A percentile compares a stretch with the other conserved stretches of the same genome.
Conservation (phyloP, 176 grass and related monocot genomes). For the Rhynchospora tenuis region DNA sequence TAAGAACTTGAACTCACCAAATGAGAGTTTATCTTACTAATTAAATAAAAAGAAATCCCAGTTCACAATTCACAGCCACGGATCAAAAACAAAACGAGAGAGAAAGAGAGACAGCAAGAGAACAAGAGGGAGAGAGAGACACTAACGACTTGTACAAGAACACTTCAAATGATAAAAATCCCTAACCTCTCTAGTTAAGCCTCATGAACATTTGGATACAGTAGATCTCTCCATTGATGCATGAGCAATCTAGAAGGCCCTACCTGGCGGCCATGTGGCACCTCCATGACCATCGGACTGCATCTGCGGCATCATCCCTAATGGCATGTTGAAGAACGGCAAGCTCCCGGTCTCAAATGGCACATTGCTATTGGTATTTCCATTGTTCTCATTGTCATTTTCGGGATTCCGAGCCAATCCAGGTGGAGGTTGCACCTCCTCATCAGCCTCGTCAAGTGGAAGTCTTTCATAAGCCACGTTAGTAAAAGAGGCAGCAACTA, state of each 20-base stretch:
- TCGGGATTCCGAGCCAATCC: slow-evolving; percentile 26
- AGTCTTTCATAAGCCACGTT: slow-evolving; percentile 98
- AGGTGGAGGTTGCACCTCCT: slow-evolving; percentile 35
- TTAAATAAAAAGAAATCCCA: slow-evolving; percentile 29
- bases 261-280: slow-evolving; percentile 14
- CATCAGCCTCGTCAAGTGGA: slow-evolving; percentile 84
- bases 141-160: slow-evolving; percentile 23
- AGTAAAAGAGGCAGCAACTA: slow-evolving; percentile 89
- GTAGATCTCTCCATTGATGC: slow-evolving; percentile 5
- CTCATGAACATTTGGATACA: slow-evolving; percentile 5
- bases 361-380: slow-evolving; percentile 17
- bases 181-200: slow-evolving; percentile 26
- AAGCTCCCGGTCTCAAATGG: slow-evolving; percentile 30
- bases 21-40: slow-evolving; percentile 21
- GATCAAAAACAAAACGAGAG: slow-evolving; percentile 22
- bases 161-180: slow-evolving; percentile 26
- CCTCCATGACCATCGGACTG: slow-evolving; percentile 60
- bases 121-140: slow-evolving; percentile 11
- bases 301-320: slow-evolving; percentile 72
- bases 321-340: slow-evolving; percentile 81
- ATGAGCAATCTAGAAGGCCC: slow-evolving; percentile 14
- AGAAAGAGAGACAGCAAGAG: slow-evolving; percentile 11
- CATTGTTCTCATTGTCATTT: slow-evolving; percentile 22
- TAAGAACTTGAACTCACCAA: slow-evolving; percentile 29
- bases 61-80: slow-evolving; percentile 25